Evolutionary conservation across 2,329 filamentous ascomycete species (phyloP).

Genomic region (Grosmannia serpens): DNA sequence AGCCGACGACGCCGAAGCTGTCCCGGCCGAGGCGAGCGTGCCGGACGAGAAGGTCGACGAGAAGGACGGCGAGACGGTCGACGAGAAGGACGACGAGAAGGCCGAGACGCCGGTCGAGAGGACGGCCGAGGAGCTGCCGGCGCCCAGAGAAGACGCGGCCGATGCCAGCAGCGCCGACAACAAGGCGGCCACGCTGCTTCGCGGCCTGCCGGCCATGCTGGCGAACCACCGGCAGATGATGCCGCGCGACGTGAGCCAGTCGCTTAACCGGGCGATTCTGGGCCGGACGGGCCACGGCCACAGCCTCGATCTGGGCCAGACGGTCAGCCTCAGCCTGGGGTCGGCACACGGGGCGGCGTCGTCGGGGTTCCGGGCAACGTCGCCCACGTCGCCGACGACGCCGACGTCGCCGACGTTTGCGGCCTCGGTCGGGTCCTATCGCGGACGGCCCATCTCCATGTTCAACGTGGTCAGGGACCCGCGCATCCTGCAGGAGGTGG

Average conservation of each 20-base stretch:
- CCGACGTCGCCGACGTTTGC: conserved; percentile 11
- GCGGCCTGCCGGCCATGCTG: not conserved
- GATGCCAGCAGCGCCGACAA: not conserved
- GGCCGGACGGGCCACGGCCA: not conserved
- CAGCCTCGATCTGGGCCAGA: not conserved
- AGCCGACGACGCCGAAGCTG: not conserved
- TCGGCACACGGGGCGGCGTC: not conserved
- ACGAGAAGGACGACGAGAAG: not conserved
- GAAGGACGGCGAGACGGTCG: not conserved
- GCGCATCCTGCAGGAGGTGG: conserved; percentile 25
- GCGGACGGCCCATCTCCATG: conserved; percentile 22
- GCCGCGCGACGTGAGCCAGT: not conserved
- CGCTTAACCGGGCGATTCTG: not conserved
- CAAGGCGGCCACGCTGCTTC: not conserved
- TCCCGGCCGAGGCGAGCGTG: not conserved
- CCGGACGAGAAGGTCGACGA: not conserved
- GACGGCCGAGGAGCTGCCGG: not conserved
- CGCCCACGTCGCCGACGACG: not conserved
- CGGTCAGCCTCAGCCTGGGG: not conserved
- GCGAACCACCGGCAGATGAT: not conserved
- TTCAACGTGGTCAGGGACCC: conserved; percentile 26
- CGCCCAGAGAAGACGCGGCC: not conserved
- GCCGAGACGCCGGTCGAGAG: not conserved
- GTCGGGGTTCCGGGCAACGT: not conserved
- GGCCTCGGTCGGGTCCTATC: conserved; percentile 26